phyloP scores from a whole-genome alignment of 1,139 yeast genomes.

The Lodderomyces parapsilosis region DNA sequence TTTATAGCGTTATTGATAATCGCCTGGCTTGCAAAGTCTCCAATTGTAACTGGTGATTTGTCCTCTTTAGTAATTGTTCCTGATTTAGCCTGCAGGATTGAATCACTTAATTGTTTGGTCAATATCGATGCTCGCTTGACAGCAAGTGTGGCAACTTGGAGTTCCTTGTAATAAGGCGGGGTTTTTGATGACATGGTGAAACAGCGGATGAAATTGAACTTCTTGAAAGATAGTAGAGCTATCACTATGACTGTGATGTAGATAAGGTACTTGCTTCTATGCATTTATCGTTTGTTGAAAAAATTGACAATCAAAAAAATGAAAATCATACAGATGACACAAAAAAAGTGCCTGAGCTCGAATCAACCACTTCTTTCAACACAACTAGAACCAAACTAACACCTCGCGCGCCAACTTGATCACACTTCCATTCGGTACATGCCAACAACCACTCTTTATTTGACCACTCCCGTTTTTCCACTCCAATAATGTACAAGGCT shows the following conservation, averaged over 20 bases:
- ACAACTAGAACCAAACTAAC: background rate
- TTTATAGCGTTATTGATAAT: slow-evolving; percentile 81
- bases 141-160: slow-evolving; percentile 79
- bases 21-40: slow-evolving; percentile 96
- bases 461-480: background rate
- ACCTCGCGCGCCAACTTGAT: no score
- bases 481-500: slow-evolving; percentile 26
- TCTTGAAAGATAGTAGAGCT: background rate
- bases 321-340: background rate
- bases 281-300: background rate
- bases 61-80: slow-evolving; percentile 80
- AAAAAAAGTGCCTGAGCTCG: background rate
- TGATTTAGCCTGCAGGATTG: slow-evolving; percentile 57
- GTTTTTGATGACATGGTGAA: slow-evolving; percentile 11
- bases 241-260: slow-evolving; percentile 1
- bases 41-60: slow-evolving; percentile 93
- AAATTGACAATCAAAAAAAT: background rate
- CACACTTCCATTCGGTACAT: background rate
- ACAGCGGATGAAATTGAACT: slow-evolving; percentile 1
- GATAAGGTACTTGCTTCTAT: background rate
- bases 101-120: slow-evolving; percentile 69
- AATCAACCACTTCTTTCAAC: background rate
- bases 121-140: slow-evolving; percentile 83
- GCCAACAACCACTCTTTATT: no score
- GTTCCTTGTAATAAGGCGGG: slow-evolving; percentile 52